Evolutionary conservation across 495 filamentous ascomycete genomes (phyloP), one percentile per base, ranked within the genome.

Genomic region (Acidiella bohemica): DNA sequence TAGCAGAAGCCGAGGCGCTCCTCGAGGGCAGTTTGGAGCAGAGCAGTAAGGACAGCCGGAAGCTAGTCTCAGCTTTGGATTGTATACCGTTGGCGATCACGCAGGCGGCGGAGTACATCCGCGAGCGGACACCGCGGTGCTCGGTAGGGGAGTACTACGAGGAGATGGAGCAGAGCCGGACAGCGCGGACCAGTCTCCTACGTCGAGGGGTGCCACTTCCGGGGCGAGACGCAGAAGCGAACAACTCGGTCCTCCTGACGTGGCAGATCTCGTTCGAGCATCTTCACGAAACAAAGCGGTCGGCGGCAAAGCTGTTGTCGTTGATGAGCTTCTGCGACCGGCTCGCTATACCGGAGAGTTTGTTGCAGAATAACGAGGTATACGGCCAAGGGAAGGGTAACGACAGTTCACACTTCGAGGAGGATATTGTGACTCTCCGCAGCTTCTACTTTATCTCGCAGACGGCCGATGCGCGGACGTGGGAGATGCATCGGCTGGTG

Each of bases 331-430:
- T n/a, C n/a, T n/a, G n/a, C n/a, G n/a, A n/a, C n/a, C n/a, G n/a
- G n/a, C n/a, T n/a, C n/a, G n/a, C n/a, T n/a, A n/a, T n/a, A n/a
- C n/a, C n/a, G n/a, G n/a, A n/a, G n/a, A n/a, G n/a, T n/a, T 37
- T 58, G 24, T 11, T 58, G 39, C 41, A 28, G 13, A 18, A 5
- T 3, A 5, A 34, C 5, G 14, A 7, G 13, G 32, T 18, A 4
- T 4, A 30, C 4, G 11, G 28, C 3, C 4, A 3, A 11, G 28
- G 17, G 10, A 14, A 14, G 4, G 4, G 12, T 12, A 36, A 48
- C 26, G n/a, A 16, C 36, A 48, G 46, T 16, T 41, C 58, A 30
- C 48, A 32, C 12, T 68, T 70, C 49, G 61, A 68, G 38, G 56
- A 63, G 19, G 32, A n/a, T n/a, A n/a, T n/a, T n/a, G n/a, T n/a